Evolutionary conservation across 2,329 filamentous ascomycete species (phyloP), one percentile per base, ranked within the genome.

Genomic region (Colletotrichum tamarilloi): DNA sequence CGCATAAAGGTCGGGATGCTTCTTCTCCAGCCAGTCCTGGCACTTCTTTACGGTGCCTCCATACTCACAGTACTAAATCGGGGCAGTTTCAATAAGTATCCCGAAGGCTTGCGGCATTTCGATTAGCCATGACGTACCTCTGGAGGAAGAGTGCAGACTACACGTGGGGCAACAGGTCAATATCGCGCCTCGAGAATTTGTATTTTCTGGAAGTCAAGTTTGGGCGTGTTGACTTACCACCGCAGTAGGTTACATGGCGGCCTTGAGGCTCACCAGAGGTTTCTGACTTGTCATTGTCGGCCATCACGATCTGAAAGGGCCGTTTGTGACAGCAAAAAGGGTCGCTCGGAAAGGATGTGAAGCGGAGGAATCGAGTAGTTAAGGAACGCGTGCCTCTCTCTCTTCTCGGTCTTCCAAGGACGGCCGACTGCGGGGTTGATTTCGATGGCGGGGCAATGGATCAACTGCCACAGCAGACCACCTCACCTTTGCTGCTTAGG

Each of bases 1-100:
- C 75, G 90, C 84, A 84, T 97, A 97, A 82, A 98, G 86, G 59
- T 89, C 87, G 3, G 92, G 90, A 78, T 98, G 89, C 76, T 91
- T 89, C 76, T 92, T 90, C 79, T 94, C 87, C 24, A 99, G 91
- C 97, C 97, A 99, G 83, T 98, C 95, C 84, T 96, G 93, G 86
- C 97, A 99, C 86, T 98, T 99, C 85, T 95, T 98, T 28, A 93
- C 92, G 52, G 95, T 98, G 76, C 95, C 96, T 80, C 97, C 97
- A 84, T 98, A 98, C 86, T 99, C 97, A 87, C 97, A 99, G 86
- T 98, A 99, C 97, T 98, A 85, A 19, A 53, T 38, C 24, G 26
- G 5, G n/a, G 19, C 28, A 12, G 16, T 22, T 4, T 32, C 26
- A 16, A 22, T 72, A 32, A 66, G 49, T 28, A 56, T 52, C 6